A percentile compares a stretch with the other conserved stretches of the same genome.
Conservation (phyloP, 75 land plant genomes). For the Picea sitchensis region DNA sequence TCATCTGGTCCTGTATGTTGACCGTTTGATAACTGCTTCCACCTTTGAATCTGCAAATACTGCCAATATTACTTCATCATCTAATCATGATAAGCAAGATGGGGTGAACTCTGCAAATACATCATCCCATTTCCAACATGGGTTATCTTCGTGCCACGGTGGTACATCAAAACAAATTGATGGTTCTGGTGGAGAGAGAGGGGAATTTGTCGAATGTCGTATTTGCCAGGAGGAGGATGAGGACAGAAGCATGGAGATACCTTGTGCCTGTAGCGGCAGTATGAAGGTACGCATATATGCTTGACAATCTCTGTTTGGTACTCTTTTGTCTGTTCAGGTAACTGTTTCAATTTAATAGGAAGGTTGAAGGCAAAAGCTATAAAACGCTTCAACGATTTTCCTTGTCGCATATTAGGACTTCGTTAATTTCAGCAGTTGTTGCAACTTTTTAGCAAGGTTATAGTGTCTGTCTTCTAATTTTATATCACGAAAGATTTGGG, state of each 20-base stretch:
- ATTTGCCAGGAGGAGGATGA: slow-evolving; percentile 86
- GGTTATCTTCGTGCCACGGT: not conserved
- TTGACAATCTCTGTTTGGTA: not conserved
- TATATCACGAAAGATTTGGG: not conserved
- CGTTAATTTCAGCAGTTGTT: not conserved
- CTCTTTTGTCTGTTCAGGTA: not conserved
- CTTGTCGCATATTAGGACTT: not conserved
- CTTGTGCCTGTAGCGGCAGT: slow-evolving; percentile 79
- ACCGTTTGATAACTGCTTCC: slow-evolving; percentile 37
- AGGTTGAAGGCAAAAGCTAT: not conserved
- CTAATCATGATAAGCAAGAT: not conserved
- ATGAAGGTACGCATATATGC: slow-evolving; percentile 48
- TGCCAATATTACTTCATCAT: not conserved
- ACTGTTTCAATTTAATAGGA: not conserved
- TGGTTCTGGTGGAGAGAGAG: slow-evolving; percentile 2
- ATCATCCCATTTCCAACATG: not conserved
- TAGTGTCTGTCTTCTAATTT: not conserved
- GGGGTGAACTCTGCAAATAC: too few relatives aligned
- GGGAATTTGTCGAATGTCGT: slow-evolving; percentile 49
- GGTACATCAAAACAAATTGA: slow-evolving; percentile 4
- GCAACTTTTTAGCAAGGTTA: not conserved
- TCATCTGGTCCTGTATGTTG: slow-evolving; percentile 54
- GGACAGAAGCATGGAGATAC: slow-evolving; percentile 49
- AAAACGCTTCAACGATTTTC: not conserved
- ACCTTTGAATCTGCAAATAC: slow-evolving; percentile 21